Evolutionary conservation across 2,329 filamentous ascomycete genomes (phyloP).

Genomic region (Capronia americana): DNA sequence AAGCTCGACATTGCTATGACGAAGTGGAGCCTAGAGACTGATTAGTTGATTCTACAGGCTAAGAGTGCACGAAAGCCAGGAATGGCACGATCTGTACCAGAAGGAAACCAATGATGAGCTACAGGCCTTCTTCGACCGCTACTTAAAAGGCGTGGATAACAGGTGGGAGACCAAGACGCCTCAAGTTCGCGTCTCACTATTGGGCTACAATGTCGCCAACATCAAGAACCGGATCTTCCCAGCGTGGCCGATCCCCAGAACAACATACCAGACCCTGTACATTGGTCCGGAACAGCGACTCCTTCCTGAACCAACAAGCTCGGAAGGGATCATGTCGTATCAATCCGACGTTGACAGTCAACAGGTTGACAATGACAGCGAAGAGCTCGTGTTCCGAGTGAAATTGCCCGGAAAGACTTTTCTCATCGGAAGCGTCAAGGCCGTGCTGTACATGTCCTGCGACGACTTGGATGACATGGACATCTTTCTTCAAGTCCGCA

Average conservation of each 20-base stretch:
- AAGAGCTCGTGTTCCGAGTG: not conserved
- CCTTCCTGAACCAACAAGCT: not conserved
- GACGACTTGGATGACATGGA: constrained; percentile 18
- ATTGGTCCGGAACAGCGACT: not conserved
- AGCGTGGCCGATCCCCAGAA: not conserved
- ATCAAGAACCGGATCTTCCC: not conserved
- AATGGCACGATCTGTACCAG: constrained; percentile 55
- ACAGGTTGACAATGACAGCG: constrained; percentile 4
- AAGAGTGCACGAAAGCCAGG: constrained; percentile 43
- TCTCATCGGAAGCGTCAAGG: not conserved
- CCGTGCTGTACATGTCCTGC: not conserved
- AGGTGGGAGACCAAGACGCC: constrained; percentile 53
- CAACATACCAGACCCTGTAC: not conserved
- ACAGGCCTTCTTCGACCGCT: constrained; percentile 54
- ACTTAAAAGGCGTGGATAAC: constrained; percentile 52
- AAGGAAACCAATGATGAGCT: constrained; percentile 48
- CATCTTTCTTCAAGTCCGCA: constrained; percentile 16
- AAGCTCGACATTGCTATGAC: not conserved
- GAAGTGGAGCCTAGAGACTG: not conserved
- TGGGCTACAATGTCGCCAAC: not conserved
- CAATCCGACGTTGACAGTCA: not conserved
- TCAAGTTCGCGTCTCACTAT: constrained; percentile 44
- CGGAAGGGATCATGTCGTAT: not conserved
- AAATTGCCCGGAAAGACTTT: not conserved
- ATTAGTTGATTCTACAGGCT: constrained; percentile 28